These are phyloP conservation scores for Globisporangium spinosum DNA, from an alignment of 352 stramenopile species.

Conservation along the genomic window DNA sequence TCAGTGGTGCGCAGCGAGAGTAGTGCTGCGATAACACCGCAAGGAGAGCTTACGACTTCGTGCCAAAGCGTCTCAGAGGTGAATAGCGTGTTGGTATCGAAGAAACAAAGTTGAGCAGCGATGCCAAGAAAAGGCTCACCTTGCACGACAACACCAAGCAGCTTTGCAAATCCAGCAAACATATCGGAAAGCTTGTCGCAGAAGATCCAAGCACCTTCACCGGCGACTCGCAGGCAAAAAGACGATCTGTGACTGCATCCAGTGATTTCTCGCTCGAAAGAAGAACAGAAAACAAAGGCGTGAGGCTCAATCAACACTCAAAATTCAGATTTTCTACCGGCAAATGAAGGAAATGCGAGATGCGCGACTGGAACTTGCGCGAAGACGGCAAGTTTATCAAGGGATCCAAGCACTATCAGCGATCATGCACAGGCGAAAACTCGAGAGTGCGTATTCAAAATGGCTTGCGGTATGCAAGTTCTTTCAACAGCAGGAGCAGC, in stretches of 20 bases:
- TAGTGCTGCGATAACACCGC: neutral
- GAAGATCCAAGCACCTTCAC: neutral
- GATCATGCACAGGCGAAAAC: neutral
- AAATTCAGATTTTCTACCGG: slow-evolving; percentile 1
- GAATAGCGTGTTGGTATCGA: slow-evolving; percentile 10
- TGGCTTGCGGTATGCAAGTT: neutral
- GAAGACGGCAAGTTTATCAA: neutral
- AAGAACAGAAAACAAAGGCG: neutral
- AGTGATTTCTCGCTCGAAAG: neutral
- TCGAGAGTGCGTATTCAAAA: neutral
- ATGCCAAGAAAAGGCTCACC: neutral
- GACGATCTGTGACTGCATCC: neutral
- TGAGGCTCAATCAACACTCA: neutral
- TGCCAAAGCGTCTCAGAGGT: neutral
- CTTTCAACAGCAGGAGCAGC: slow-evolving; percentile 1
- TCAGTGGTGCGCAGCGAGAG: neutral
- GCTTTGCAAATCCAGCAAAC: neutral
- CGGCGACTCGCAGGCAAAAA: neutral
- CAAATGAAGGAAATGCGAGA: neutral
- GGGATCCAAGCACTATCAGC: neutral
- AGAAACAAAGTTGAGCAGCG: neutral
- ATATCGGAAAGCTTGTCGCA: neutral
- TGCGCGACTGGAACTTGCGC: neutral
- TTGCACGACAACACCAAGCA: neutral
- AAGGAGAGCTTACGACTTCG: neutral